Base-by-base conservation (phyloP, 2,329 filamentous ascomycete genomes). In the Intubia oerlemansii region DNA sequence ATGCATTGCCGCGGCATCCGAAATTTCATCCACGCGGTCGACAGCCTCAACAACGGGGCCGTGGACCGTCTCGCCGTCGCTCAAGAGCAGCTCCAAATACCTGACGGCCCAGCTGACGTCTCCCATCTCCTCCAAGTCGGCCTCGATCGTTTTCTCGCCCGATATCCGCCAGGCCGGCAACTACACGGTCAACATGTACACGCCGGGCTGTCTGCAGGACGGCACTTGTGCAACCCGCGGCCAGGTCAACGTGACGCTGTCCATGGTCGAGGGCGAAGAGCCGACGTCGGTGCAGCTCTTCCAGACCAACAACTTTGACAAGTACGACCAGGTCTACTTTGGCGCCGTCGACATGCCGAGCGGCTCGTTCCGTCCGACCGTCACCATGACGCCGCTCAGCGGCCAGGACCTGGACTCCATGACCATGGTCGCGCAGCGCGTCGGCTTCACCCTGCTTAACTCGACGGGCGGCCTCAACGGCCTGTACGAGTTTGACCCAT, bases 251-350 rank as follows among this genome's bases (percentile, higher is more conserved):
- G 60, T 98, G 29, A 63, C 68, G 3, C 52, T 56, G 39, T 42
- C 51, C 32, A 44, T 49, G 40, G 39, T 53, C 41, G 36, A 37
- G 28, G 45, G 49, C 20, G 56, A 64, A 5, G 58, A 71, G 32
- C 60, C 66, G 17, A 66, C 59, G 1, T 61, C 65, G 1, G 29
- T 37, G 8, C 34, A 36, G 24, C 54, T 93, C 7, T 90, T 66
- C 45, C 88, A 98, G 50, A 92, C 84, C 12, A 98, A 98, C 52
- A 66, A 90, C 46, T 90, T 74, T 47, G 85, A 95, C 56, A 98
- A 98, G 50, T 95, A 91, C 44, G 88, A 98, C 45, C 72, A 79
- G 39, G 71, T 98, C 33, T 92, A 82, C 51, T 76, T 74, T 38
- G 88, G 84, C 26, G 70, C 70, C 38, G 69, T 98, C 30, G 81